Evolutionary conservation across 495 filamentous ascomycete genomes (phyloP).

Genomic region (Viridothelium virens): DNA sequence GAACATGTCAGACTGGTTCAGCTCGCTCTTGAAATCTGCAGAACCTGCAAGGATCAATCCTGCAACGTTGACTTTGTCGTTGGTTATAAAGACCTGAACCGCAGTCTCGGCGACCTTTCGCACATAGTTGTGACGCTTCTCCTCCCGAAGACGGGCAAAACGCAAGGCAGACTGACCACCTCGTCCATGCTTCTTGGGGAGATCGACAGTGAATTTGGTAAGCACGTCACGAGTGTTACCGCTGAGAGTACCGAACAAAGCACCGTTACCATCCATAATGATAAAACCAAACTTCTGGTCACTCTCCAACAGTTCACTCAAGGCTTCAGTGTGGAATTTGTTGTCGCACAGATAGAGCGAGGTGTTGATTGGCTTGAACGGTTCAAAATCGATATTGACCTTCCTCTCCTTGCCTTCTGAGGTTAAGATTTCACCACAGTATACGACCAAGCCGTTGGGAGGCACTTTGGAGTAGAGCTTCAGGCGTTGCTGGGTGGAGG

Average conservation of each 20-base stretch:
- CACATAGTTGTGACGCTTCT: conserved; percentile 99
- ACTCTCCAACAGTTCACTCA: conserved; percentile 92
- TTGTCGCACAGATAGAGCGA: conserved; percentile 99
- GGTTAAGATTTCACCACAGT: conserved; percentile 99
- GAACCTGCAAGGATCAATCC: conserved; percentile 93
- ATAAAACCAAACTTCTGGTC: conserved; percentile 99
- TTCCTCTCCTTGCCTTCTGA: conserved; percentile 96
- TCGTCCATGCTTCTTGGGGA: conserved; percentile 99
- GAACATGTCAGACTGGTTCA: conserved; percentile 96
- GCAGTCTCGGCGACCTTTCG: conserved; percentile 96
- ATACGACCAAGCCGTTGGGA: conserved; percentile 92
- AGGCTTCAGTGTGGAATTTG: conserved; percentile 97
- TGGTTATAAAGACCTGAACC: conserved; percentile 96
- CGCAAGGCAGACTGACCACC: conserved; percentile 98
- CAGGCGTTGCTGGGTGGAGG: conserved; percentile 94
- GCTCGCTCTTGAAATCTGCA: conserved; percentile 98
- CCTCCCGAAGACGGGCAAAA: conserved; percentile 98
- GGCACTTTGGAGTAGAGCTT: conserved; percentile 99
- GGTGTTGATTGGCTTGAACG: conserved; percentile 99
- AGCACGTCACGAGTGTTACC: conserved; percentile 96
- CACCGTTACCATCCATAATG: conserved; percentile 98
- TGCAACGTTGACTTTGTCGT: conserved; percentile 94
- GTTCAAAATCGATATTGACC: conserved; percentile 99
- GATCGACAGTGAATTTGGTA: conserved; percentile 93
- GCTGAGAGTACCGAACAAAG: conserved; percentile 90